These are phyloP conservation scores for Lasiodiplodia hormozganensis DNA, from an alignment of 2,329 filamentous ascomycete genomes.

Conservation along the genomic window DNA sequence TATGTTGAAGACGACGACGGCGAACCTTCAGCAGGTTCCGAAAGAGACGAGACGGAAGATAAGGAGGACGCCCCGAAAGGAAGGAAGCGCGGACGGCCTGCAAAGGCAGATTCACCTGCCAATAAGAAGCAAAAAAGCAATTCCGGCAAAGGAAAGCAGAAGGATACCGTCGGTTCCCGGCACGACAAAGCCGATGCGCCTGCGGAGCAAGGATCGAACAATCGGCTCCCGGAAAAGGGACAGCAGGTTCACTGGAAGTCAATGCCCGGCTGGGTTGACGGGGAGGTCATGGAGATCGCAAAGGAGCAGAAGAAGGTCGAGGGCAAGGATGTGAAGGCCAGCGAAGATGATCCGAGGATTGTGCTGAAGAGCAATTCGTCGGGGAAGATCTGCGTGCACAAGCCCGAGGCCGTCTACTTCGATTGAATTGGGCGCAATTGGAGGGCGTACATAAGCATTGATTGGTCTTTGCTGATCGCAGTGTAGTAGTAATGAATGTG, in stretches of 20 bases:
- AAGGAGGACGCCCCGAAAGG: background rate
- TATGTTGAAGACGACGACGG: conserved; percentile 31
- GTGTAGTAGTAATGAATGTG: background rate
- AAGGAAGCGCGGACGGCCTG: conserved; percentile 39
- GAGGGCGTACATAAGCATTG: background rate
- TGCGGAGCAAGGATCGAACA: conserved; percentile 39
- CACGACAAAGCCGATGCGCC: conserved; percentile 39
- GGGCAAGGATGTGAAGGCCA: conserved; percentile 51
- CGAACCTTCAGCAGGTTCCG: conserved; percentile 36
- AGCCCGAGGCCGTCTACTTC: conserved; percentile 53
- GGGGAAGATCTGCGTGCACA: conserved; percentile 53
- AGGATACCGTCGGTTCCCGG: conserved; percentile 34
- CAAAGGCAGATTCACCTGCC: conserved; percentile 35
- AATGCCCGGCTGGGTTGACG: conserved; percentile 49
- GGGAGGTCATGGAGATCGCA: conserved; percentile 52
- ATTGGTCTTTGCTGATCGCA: background rate
- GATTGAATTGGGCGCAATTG: conserved; percentile 37
- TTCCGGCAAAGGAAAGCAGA: conserved; percentile 34
- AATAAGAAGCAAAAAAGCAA: conserved; percentile 48
- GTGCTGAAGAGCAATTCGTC: conserved; percentile 49
- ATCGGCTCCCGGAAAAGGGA: conserved; percentile 48
- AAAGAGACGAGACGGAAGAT: conserved; percentile 34
- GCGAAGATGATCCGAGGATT: conserved; percentile 51
- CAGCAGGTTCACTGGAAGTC: conserved; percentile 53
- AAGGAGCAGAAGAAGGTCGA: conserved; percentile 50